Base-by-base conservation (phyloP, 345 rosid genomes). In the Brassica rapa region DNA sequence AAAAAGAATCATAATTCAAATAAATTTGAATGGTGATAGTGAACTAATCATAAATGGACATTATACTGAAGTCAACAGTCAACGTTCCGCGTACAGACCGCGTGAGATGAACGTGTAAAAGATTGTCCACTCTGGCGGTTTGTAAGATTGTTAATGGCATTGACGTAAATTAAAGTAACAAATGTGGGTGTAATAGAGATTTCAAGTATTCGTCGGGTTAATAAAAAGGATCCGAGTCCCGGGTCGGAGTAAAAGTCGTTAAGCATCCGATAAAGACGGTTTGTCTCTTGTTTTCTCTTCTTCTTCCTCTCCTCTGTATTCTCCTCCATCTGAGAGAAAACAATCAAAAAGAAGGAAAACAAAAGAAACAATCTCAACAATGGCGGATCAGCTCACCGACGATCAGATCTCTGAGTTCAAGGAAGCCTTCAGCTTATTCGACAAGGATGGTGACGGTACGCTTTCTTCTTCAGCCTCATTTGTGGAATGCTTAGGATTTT, bases 11-110 rank as follows among this genome's bases (percentile, higher is more conserved):
- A 27, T 27, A 27, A 27, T 27, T 27, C 4, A 27, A 27, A 27
- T 27, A 27, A 27, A 27, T 27, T 27, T 27, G 30, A 27, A 4
- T 27, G 30, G 30, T 27, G 30, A 27, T 27, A 27, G 30, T 27
- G 30, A 27, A 27, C 30, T 27, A 27, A 27, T 4, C 30, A 27
- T 27, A 27, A 27, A 27, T 27, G 30, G 30, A 27, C 30, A 27
- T 3, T 27, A 27, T 27, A 27, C 30, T 27, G 30, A 27, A 3
- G 30, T 27, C 30, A 27, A 27, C 30, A 27, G 30, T 27, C 82
- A 82, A 80, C 64, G 80, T 8, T 65, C 87, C 84, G 87, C 87
- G 88, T 83, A 72, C 76, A 72, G 83, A 77, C 84, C 88, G 90
- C 82, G 87, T 84, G 76, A 75, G 49, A 10, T 41, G 4, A 27